Percentiles rank a stretch among this genome's conserved stretches.
Evolutionary conservation across 768 basidiomycete genomes (phyloP).

Genomic region (Infundibulicybe gibba): DNA sequence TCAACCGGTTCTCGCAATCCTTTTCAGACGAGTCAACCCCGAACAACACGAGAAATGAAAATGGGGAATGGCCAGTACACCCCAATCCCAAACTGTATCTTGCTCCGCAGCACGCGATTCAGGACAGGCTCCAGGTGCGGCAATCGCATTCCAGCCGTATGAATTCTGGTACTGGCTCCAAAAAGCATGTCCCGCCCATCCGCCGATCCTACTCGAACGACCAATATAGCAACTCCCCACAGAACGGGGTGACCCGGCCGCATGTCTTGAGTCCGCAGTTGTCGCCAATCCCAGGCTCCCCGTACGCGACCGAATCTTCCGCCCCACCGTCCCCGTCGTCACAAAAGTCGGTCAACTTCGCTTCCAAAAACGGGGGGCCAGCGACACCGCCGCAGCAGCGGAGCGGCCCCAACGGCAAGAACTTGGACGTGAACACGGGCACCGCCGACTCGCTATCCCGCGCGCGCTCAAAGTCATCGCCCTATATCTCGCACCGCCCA

Average conservation of each 20-base stretch:
- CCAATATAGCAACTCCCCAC: constrained; percentile 15
- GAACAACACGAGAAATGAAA: neutral
- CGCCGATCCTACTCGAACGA: constrained; percentile 27
- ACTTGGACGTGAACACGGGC: constrained; percentile 18
- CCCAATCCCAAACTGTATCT: no score
- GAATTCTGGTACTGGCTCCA: constrained; percentile 5
- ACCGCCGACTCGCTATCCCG: constrained; percentile 39
- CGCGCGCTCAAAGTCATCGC: constrained; percentile 48
- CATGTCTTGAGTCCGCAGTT: constrained; percentile 39
- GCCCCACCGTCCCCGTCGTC: constrained; percentile 48
- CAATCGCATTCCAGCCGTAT: constrained; percentile 29
- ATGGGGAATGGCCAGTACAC: no score
- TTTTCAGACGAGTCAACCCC: constrained; percentile 16
- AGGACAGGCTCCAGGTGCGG: constrained; percentile 17
- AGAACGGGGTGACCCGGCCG: constrained; percentile 21
- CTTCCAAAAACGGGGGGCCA: constrained; percentile 24
- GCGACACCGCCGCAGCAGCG: constrained; percentile 25
- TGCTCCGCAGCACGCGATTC: neutral
- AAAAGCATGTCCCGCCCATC: constrained; percentile 12
- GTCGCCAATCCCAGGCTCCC: constrained; percentile 68
- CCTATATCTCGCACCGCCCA: constrained; percentile 50
- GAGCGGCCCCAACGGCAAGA: constrained; percentile 29
- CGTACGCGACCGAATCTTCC: constrained; percentile 60
- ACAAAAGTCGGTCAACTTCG: constrained; percentile 34
- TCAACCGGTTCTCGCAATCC: constrained; percentile 38